phyloP scores from a whole-genome alignment of 257 asterid genomes.

The Avicennia marina region DNA sequence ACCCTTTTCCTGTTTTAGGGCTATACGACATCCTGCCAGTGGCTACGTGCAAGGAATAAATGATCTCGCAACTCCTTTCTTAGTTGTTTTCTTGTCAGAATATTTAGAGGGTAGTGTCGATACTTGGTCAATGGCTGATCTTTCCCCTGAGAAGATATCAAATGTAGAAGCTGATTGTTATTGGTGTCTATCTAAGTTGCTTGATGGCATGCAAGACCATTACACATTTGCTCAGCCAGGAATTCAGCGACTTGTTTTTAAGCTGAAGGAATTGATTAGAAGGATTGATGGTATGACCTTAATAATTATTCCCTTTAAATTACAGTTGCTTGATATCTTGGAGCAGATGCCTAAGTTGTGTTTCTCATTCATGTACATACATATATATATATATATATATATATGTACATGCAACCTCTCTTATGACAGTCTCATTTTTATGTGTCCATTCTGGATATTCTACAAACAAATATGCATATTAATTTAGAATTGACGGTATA shows the following conservation, averaged over 20 bases:
- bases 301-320: background rate
- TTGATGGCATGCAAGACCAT: constrained; percentile 99
- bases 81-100: constrained; percentile 91
- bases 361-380: too few species aligned
- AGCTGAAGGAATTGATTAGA: constrained; percentile 91
- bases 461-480: background rate
- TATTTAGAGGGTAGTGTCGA: constrained; percentile 70
- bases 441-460: background rate
- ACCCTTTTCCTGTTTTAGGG: background rate
- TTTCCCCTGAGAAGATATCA: constrained; percentile 57
- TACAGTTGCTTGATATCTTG: background rate
- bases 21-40: constrained; percentile 70
- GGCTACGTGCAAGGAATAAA: constrained; percentile 99
- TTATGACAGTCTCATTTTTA: background rate
- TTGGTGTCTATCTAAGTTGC: constrained; percentile 94
- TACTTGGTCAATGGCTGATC: constrained; percentile 68
- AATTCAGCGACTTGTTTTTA: constrained; percentile 91
- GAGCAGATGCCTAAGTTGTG: background rate
- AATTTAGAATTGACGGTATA: background rate
- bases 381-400: background rate
- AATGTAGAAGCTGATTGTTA: constrained; percentile 94
- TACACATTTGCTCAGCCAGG: constrained; percentile 99
- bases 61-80: constrained; percentile 92
- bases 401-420: background rate
- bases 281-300: constrained; percentile 76